A percentile compares a stretch with the other conserved stretches of the same genome.
phyloP scores from a whole-genome alignment of 768 basidiomycete species.

The Auriscalpium vulgare region DNA sequence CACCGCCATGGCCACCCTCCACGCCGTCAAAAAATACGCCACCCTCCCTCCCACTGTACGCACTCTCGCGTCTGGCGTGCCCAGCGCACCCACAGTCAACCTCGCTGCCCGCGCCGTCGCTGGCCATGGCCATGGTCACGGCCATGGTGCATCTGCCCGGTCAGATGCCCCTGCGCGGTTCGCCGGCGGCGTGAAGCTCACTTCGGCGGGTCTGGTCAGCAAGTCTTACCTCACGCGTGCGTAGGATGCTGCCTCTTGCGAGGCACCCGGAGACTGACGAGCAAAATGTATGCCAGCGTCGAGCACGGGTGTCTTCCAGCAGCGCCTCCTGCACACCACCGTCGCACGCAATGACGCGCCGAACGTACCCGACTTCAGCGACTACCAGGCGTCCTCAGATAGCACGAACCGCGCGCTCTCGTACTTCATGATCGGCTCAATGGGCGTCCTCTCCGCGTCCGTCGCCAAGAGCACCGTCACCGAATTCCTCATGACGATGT shows the following conservation, averaged over 20 bases:
- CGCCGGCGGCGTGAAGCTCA: constrained; percentile 42
- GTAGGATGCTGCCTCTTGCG: constrained; percentile 15
- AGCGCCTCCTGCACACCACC: constrained; percentile 75
- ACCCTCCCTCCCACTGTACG: constrained; percentile 78
- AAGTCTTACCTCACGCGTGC: constrained; percentile 59
- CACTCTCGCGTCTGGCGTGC: constrained; percentile 72
- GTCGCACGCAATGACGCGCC: constrained; percentile 59
- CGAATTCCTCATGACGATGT: constrained; percentile 93
- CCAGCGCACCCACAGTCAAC: constrained; percentile 68
- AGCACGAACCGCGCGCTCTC: constrained; percentile 67
- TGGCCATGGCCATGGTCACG: constrained; percentile 46
- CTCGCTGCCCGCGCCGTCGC: constrained; percentile 58
- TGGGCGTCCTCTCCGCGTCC: constrained; percentile 91
- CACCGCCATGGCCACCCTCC: constrained; percentile 56
- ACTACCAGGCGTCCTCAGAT: constrained; percentile 67
- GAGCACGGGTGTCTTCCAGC: constrained; percentile 48
- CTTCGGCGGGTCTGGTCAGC: constrained; percentile 48
- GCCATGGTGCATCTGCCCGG: constrained; percentile 46
- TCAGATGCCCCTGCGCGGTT: constrained; percentile 57
- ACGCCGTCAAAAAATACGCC: constrained; percentile 74
- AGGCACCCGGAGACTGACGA: not conserved
- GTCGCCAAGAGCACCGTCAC: constrained; percentile 90
- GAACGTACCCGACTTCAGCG: constrained; percentile 81
- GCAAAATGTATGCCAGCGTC: constrained; percentile 31
- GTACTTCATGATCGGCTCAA: constrained; percentile 86